Conservation (phyloP, 352 stramenopile genomes). For the Phytophthora brassicae region DNA sequence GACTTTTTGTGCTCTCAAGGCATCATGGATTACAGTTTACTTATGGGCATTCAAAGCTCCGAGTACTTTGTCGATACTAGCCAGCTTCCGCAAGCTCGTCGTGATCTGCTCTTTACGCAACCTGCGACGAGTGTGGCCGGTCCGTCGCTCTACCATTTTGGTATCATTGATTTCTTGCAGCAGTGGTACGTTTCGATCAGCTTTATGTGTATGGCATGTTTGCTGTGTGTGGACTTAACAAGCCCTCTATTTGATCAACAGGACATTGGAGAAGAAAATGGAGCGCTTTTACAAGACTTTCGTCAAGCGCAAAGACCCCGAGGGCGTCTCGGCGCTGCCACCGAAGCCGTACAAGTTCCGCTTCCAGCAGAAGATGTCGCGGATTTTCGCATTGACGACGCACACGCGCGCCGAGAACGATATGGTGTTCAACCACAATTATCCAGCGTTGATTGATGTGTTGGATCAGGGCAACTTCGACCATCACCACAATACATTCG, state of each 20-base stretch:
- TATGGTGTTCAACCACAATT: conserved; percentile 70
- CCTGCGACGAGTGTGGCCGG: conserved; percentile 83
- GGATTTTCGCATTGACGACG: conserved; percentile 79
- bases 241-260: conserved; percentile 19
- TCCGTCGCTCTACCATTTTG: conserved; percentile 89
- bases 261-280: conserved; percentile 90
- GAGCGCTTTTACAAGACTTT: conserved; percentile 91
- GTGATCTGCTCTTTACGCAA: conserved; percentile 79
- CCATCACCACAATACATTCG: conserved; percentile 49
- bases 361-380: conserved; percentile 91
- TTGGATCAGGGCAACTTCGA: conserved; percentile 78
- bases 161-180: conserved; percentile 92
- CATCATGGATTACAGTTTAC: conserved; percentile 93
- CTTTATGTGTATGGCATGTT: neutral
- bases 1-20: conserved; percentile 88
- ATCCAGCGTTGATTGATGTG: conserved; percentile 79
- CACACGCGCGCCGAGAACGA: conserved; percentile 64
- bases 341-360: conserved; percentile 91
- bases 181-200: conserved; percentile 64
- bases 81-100: conserved; percentile 53
- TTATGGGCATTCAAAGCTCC: conserved; percentile 90
- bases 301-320: conserved; percentile 85
- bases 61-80: conserved; percentile 88
- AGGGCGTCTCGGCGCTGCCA: conserved; percentile 85
- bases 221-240: conserved; percentile 7